Evolutionary conservation across 2,329 filamentous ascomycete genomes (phyloP), one percentile per base, ranked within the genome.

Genomic region (Cordyceps javanica): DNA sequence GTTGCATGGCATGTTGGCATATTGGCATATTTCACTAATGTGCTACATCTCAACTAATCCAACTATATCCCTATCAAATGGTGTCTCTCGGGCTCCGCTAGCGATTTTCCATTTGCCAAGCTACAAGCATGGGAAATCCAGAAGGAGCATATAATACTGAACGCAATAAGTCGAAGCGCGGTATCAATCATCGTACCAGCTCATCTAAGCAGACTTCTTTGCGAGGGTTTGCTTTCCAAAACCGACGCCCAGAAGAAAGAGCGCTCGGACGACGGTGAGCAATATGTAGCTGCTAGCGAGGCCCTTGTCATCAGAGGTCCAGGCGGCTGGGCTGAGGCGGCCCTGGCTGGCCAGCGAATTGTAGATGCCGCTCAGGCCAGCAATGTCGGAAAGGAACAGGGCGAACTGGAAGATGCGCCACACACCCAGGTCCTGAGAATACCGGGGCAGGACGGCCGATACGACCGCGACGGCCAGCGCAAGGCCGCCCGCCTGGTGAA

Each of bases 331-430:
- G 0, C 45, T 44, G 23, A 65, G 52, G 11, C 63, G 52, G 1
- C 58, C 62, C 32, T 64, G 62, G 0, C 45, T 34, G 2, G 34
- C 55, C 10, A 64, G 55, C 23, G 53, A 38, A 10, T 62, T 41
- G 26, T 58, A 45, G 10, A 59, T 55, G 21, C 62, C 64, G 30
- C 61, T 63, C 30, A 67, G 57, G 0, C 61, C 59, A 0, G 61
- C 58, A n/a, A 62, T 26, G n/a, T 67, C 64, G 13, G 62, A 62
- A 1, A 64, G 30, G 46, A 65, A 39, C 9, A 66, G 62, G 26
- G 63, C 59, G 1, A 60, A 51, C 53, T 66, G 63, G 14, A 61
- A 52, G 13, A 61, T 41, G 36, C 61, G 61, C 64, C 63, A 66
- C 1, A 64, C 56, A 1, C 51, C 28, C 0, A 65, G 36, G 19